Percentiles rank a stretch among this genome's conserved stretches.
Conservation (phyloP, 176 grass and related monocot species). For the maize (Zea mays) region DNA sequence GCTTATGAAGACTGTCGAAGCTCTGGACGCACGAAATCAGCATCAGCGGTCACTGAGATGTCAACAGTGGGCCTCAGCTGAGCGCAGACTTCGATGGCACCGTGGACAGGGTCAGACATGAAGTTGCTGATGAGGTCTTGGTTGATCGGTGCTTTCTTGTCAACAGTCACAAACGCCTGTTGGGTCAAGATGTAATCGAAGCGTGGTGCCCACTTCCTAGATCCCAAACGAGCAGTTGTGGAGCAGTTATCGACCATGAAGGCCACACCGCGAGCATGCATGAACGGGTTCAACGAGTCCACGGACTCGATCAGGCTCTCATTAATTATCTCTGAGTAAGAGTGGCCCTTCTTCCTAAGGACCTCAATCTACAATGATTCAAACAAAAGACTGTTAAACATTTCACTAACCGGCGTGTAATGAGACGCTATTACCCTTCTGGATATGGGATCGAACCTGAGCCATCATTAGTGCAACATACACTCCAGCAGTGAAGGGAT, state of each 20-base stretch:
- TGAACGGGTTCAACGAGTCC: slow-evolving; percentile 88
- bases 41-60: slow-evolving; percentile 78
- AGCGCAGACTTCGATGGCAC: slow-evolving; percentile 75
- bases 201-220: slow-evolving; percentile 87
- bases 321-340: slow-evolving; percentile 85
- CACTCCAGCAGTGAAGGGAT: slow-evolving; percentile 83
- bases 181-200: slow-evolving; percentile 90
- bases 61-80: slow-evolving; percentile 82
- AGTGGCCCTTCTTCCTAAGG: slow-evolving; percentile 78
- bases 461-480: slow-evolving; percentile 94
- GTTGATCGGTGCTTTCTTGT: slow-evolving; percentile 62
- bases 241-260: slow-evolving; percentile 99
- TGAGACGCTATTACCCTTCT: not conserved
- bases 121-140: slow-evolving; percentile 94
- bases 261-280: slow-evolving; percentile 91
- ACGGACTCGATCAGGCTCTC: slow-evolving; percentile 88
- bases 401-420: slow-evolving; percentile 18
- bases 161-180: slow-evolving; percentile 76
- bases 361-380: slow-evolving; percentile 63
- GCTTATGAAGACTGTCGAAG: slow-evolving; percentile 60
- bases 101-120: slow-evolving; percentile 71
- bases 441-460: slow-evolving; percentile 43
- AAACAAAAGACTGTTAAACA: not conserved
- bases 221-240: slow-evolving; percentile 81
- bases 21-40: slow-evolving; percentile 88